phyloP scores from a whole-genome alignment of 768 basidiomycete species.

The Mycena galericulata region DNA sequence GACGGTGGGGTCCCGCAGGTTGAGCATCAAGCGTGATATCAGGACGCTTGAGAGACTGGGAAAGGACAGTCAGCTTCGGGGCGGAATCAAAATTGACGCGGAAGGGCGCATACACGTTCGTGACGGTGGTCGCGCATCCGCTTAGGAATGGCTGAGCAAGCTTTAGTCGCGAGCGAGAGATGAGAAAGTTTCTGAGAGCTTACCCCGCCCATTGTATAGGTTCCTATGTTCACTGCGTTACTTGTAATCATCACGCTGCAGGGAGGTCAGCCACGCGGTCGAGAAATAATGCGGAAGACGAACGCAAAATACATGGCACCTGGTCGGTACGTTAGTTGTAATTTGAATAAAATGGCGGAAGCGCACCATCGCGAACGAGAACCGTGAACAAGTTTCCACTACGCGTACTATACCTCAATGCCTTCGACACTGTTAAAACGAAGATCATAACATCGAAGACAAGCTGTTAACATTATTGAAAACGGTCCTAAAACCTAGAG shows the following conservation, averaged over 20 bases:
- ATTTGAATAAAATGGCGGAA: neutral
- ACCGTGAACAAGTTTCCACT: constrained; percentile 6
- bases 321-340: neutral
- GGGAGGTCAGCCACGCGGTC: neutral
- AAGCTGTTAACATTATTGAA: constrained; percentile 7
- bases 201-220: constrained; percentile 27
- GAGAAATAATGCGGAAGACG: neutral
- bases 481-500: too few relatives aligned
- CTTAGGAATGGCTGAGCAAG: constrained; percentile 23
- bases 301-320: constrained; percentile 29
- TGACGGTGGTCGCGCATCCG: constrained; percentile 18
- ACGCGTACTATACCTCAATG: neutral
- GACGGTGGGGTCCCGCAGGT: constrained; percentile 19
- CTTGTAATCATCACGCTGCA: constrained; percentile 23
- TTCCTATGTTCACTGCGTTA: constrained; percentile 25
- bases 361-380: constrained; percentile 27
- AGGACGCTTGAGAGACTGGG: constrained; percentile 25
- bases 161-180: neutral
- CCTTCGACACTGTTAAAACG: constrained; percentile 34
- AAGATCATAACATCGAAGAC: constrained; percentile 38
- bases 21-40: constrained; percentile 22
- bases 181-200: neutral
- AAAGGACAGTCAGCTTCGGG: neutral
- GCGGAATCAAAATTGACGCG: neutral
- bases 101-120: constrained; percentile 22